These are phyloP conservation scores for Hymenochaete sp. DNA, from an alignment of 1,284 basidiomycete genomes.

Conservation along the genomic window DNA sequence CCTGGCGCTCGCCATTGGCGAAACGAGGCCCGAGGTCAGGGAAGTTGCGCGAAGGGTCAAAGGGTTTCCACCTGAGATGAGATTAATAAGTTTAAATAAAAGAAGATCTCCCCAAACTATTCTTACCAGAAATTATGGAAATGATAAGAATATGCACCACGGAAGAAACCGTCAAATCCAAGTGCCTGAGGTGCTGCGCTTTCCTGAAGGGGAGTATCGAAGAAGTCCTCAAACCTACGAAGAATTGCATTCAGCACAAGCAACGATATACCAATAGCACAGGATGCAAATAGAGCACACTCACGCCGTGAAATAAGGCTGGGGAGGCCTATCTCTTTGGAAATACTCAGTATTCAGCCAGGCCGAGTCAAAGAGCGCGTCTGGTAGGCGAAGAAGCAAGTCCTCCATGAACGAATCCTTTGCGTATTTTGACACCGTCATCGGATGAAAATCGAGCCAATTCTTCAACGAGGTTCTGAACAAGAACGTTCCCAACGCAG, in stretches of 20 bases:
- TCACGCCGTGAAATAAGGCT: constrained; percentile 75
- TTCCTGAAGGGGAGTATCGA: constrained; percentile 62
- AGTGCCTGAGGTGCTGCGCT: constrained; percentile 67
- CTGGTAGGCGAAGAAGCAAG: constrained; percentile 68
- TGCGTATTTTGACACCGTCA: constrained; percentile 73
- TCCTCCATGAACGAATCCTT: constrained; percentile 70
- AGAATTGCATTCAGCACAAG: constrained; percentile 12
- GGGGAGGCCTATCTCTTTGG: constrained; percentile 74
- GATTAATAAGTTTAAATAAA: constrained; percentile 7
- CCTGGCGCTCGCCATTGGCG: constrained; percentile 57
- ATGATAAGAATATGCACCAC: constrained; percentile 80
- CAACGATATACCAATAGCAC: neutral
- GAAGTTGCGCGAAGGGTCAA: constrained; percentile 82
- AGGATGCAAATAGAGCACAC: constrained; percentile 22
- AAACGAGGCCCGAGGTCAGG: constrained; percentile 84
- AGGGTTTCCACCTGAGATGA: constrained; percentile 78
- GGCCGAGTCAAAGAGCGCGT: constrained; percentile 81
- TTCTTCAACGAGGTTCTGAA: constrained; percentile 83
- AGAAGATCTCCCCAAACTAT: constrained; percentile 3
- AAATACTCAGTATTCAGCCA: constrained; percentile 81
- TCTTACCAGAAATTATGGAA: constrained; percentile 79
- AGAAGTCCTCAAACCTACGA: constrained; percentile 67
- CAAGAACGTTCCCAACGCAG: constrained; percentile 73
- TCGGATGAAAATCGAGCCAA: constrained; percentile 80
- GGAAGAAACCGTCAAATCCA: constrained; percentile 82